phyloP scores from a whole-genome alignment of 1,284 basidiomycete genomes.

The Apiotrichum akiyoshidainum region DNA sequence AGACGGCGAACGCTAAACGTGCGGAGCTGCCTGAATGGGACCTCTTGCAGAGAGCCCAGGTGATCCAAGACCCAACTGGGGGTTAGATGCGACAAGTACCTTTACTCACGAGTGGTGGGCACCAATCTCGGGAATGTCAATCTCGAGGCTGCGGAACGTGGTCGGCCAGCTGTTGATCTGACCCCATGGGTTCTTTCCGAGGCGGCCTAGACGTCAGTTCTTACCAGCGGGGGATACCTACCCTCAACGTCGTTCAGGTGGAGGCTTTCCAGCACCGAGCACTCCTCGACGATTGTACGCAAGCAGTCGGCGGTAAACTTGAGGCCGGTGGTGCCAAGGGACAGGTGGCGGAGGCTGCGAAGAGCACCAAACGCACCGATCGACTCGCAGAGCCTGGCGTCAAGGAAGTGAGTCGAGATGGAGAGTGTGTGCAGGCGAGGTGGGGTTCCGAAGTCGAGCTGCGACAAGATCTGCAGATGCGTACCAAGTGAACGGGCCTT shows the following conservation, averaged over 20 bases:
- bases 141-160: slow-evolving; percentile 18
- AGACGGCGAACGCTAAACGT: slow-evolving; percentile 25
- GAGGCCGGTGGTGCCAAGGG: slow-evolving; percentile 28
- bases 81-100: neutral
- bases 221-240: neutral
- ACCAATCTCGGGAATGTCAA: slow-evolving; percentile 26
- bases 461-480: slow-evolving; percentile 21
- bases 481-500: slow-evolving; percentile 27
- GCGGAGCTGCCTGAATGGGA: slow-evolving; percentile 27
- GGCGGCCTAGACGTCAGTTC: slow-evolving; percentile 23
- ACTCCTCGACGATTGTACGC: slow-evolving; percentile 23
- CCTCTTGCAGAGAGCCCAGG: slow-evolving; percentile 25
- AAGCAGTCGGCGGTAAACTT: slow-evolving; percentile 30
- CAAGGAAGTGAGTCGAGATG: slow-evolving; percentile 33
- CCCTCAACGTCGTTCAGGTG: slow-evolving; percentile 29
- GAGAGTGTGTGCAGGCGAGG: slow-evolving; percentile 17
- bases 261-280: slow-evolving; percentile 22
- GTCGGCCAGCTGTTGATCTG: slow-evolving; percentile 27
- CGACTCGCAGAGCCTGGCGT: slow-evolving; percentile 20
- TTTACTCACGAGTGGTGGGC: slow-evolving; percentile 28
- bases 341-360: slow-evolving; percentile 24
- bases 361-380: slow-evolving; percentile 25
- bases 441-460: slow-evolving; percentile 2
- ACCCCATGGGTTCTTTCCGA: slow-evolving; percentile 34
- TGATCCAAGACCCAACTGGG: slow-evolving; percentile 34